Conservation (phyloP, 257 asterid genomes). For the Avicennia marina region DNA sequence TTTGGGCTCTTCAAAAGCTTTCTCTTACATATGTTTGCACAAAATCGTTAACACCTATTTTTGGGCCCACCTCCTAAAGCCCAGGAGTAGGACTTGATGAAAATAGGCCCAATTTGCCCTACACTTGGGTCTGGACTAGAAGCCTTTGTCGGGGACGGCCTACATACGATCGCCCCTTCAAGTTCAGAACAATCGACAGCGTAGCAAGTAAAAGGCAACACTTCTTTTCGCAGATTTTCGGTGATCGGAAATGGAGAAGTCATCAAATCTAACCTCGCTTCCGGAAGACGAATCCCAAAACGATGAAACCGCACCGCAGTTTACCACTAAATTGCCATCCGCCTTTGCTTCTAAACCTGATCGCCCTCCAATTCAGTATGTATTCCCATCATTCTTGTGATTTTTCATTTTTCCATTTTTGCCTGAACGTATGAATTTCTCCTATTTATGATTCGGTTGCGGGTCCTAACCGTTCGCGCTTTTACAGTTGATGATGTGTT, state of each 20-base stretch:
- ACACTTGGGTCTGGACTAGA: no score
- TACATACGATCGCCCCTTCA: no score
- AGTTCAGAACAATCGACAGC: no score
- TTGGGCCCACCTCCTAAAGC: no score
- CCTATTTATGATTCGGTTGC: neutral
- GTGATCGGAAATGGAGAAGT: slow-evolving; percentile 44
- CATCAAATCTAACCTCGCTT: slow-evolving; percentile 55
- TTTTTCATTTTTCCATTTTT: neutral
- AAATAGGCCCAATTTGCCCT: no score
- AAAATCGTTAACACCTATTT: no score
- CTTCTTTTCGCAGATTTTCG: slow-evolving; percentile 19
- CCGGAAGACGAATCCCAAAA: slow-evolving; percentile 54
- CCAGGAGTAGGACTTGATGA: no score
- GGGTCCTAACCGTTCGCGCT: neutral
- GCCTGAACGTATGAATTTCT: neutral
- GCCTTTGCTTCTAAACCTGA: slow-evolving; percentile 64
- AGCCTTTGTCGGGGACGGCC: no score
- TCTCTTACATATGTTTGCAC: no score
- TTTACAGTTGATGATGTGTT: neutral
- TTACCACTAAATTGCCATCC: slow-evolving; percentile 35
- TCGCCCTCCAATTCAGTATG: slow-evolving; percentile 72
- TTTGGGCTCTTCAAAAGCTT: no score
- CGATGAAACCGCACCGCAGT: slow-evolving; percentile 23
- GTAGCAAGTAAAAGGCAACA: no score
- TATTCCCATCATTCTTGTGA: slow-evolving; percentile 16